These are phyloP conservation scores for Dryas octopetala DNA, from an alignment of 306 rosid genomes.

Conservation along the genomic window DNA sequence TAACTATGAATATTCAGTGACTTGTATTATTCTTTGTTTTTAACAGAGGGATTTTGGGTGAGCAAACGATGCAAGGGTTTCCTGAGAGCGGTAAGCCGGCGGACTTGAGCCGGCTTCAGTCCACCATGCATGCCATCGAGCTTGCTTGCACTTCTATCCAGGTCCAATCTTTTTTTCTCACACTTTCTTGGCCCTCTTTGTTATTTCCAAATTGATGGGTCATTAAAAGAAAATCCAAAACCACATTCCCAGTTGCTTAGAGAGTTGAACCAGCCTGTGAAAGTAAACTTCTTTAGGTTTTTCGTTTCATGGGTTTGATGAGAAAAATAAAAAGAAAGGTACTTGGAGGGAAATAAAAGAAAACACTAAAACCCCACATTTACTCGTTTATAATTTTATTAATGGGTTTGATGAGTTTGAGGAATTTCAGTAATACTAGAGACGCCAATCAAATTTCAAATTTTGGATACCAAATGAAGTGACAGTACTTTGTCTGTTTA, in stretches of 20 bases:
- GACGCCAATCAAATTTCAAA: neutral
- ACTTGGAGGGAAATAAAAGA: neutral
- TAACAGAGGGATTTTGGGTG: conserved; percentile 4
- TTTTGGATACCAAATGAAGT: neutral
- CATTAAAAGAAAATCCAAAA: neutral
- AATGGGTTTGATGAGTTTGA: neutral
- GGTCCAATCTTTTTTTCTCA: conserved; percentile 39
- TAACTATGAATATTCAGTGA: neutral
- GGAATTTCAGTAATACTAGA: neutral
- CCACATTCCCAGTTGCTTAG: neutral
- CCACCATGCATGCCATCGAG: conserved; percentile 87
- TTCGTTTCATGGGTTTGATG: neutral
- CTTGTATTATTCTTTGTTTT: neutral
- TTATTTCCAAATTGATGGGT: neutral
- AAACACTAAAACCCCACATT: neutral
- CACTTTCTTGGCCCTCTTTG: conserved; percentile 9
- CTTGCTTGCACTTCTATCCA: conserved; percentile 81
- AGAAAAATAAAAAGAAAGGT: neutral
- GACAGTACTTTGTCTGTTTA: neutral
- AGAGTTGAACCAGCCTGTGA: conserved; percentile 1
- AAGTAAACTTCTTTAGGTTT: neutral
- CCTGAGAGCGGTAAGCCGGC: conserved; percentile 34
- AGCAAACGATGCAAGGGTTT: conserved; percentile 66
- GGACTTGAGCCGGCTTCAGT: conserved; percentile 64
- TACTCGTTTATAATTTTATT: neutral